Conservation (phyloP, 2,329 filamentous ascomycete genomes). For the Dactylonectria macrodidyma region DNA sequence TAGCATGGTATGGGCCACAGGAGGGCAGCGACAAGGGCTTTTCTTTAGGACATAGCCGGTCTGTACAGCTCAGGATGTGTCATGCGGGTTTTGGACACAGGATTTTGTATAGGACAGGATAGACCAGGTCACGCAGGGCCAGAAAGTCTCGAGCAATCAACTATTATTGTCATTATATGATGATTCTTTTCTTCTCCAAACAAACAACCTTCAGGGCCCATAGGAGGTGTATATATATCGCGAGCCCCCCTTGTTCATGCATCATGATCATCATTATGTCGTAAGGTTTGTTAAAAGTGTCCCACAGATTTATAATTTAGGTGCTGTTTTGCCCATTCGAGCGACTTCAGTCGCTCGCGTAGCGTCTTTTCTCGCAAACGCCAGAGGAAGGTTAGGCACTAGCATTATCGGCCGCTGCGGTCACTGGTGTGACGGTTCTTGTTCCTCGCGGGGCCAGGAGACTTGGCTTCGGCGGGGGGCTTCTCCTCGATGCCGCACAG, state of each 20-base stretch:
- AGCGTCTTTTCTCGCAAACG: neutral
- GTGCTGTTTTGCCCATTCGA: slow-evolving; percentile 8
- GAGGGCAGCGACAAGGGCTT: neutral
- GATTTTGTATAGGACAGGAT: slow-evolving; percentile 16
- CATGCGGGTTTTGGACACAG: neutral
- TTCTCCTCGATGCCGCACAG: slow-evolving; percentile 65
- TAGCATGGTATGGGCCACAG: neutral
- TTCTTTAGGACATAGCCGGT: slow-evolving; percentile 3
- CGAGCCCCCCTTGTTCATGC: slow-evolving; percentile 2
- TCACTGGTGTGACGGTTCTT: slow-evolving; percentile 39
- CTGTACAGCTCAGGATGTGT: neutral
- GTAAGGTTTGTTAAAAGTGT: neutral
- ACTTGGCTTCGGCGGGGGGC: slow-evolving; percentile 15
- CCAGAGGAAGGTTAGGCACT: neutral
- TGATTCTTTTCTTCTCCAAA: neutral
- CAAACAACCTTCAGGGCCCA: neutral
- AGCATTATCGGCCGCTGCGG: slow-evolving; percentile 32
- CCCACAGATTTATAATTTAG: neutral
- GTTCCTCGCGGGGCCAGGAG: slow-evolving; percentile 17
- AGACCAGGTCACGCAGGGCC: slow-evolving; percentile 2
- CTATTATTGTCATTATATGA: slow-evolving; percentile 13
- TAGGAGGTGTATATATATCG: neutral
- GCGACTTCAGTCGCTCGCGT: too few relatives aligned
- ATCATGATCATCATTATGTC: slow-evolving; percentile 3
- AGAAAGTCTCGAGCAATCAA: neutral